Conservation (phyloP, 805 yeast genomes). For the Diddensiella caesifluorescens region DNA sequence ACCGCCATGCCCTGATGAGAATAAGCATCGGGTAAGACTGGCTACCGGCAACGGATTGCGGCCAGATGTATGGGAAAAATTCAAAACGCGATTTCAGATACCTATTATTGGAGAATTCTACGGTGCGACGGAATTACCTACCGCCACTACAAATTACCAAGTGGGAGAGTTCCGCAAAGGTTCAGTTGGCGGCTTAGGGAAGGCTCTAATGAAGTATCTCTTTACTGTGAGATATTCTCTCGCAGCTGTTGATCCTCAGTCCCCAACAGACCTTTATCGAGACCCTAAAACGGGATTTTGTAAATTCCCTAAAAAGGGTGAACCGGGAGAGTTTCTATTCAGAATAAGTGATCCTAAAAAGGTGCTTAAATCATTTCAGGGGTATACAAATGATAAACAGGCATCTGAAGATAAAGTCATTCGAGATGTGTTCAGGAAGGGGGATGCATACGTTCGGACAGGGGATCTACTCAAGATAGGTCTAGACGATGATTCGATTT, state of each 20-base stretch:
- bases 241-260: conserved; percentile 75
- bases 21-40: conserved; percentile 51
- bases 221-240: conserved; percentile 41
- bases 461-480: conserved; percentile 79
- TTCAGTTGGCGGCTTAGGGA: conserved; percentile 78
- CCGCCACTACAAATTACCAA: conserved; percentile 79
- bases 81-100: conserved; percentile 72
- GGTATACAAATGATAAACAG: conserved; percentile 72
- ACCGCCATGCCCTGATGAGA: conserved; percentile 56
- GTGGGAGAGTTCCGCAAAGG: conserved; percentile 77
- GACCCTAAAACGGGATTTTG: conserved; percentile 63
- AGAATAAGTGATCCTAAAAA: conserved; percentile 55
- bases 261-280: conserved; percentile 64
- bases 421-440: conserved; percentile 68
- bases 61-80: conserved; percentile 79
- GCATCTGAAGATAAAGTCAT: conserved; percentile 77
- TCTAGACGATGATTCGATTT: conserved; percentile 59
- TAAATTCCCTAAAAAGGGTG: conserved; percentile 46
- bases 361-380: conserved; percentile 77
- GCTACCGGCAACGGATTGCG: conserved; percentile 93
- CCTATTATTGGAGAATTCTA: conserved; percentile 82
- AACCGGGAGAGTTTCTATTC: conserved; percentile 88
- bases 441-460: conserved; percentile 87
- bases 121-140: conserved; percentile 90
- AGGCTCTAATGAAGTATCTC: conserved; percentile 28